These are phyloP conservation scores for Eimeria brunetti DNA, from an alignment of 169 alveolate species.

Conservation along the genomic window DNA sequence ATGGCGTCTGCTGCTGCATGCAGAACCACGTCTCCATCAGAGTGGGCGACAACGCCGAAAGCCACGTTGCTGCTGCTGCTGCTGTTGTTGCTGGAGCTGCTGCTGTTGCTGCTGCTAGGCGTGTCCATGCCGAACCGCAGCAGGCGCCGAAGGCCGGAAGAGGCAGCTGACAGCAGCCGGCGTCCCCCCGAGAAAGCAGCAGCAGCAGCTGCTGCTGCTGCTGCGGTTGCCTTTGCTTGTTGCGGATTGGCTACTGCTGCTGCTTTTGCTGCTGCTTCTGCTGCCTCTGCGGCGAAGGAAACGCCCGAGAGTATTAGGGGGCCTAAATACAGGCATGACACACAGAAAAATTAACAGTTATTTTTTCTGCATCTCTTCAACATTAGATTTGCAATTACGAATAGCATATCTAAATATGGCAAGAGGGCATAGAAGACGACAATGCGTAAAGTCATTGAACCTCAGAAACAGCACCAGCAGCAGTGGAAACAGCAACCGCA, in stretches of 20 bases:
- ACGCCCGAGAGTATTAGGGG: constrained; percentile 82
- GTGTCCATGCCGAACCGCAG: neutral
- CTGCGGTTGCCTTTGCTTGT: neutral
- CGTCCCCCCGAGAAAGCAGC: neutral
- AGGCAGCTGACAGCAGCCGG: constrained; percentile 12
- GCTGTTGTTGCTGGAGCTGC: neutral
- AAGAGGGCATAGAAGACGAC: neutral
- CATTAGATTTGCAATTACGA: neutral
- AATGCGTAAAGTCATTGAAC: neutral
- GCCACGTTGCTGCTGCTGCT: constrained; percentile 21
- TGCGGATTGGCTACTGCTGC: neutral
- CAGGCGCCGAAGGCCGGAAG: constrained; percentile 7
- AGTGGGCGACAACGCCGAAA: constrained; percentile 89
- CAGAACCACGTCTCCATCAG: constrained; percentile 93
- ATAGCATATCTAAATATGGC: neutral
- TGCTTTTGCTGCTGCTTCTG: constrained; percentile 44
- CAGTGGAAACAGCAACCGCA: neutral
- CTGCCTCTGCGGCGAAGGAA: constrained; percentile 62
- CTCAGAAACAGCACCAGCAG: neutral
- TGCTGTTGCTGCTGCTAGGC: constrained; percentile 16
- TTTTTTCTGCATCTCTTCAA: neutral
- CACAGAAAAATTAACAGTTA: neutral
- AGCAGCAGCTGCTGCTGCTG: constrained; percentile 10
- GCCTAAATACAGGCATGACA: constrained; percentile 8
- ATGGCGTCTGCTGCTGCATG: constrained; percentile 90